Base-by-base conservation (phyloP, 805 yeast genomes). In the Wickerhamomyces sydowiorum region DNA sequence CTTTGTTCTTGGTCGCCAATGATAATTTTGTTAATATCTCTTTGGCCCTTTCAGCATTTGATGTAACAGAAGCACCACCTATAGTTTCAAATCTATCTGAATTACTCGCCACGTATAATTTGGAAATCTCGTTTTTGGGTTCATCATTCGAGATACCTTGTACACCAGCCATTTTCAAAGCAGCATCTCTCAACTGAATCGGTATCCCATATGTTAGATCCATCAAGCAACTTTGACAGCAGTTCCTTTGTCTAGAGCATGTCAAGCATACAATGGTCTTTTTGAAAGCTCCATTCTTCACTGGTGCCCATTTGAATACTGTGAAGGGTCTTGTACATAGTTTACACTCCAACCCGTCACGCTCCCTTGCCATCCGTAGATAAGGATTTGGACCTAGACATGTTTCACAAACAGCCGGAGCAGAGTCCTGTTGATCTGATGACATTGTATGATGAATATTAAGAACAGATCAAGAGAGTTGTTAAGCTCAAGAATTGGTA, bases 141-240 rank as follows among this genome's bases (percentile, higher is more conserved):
- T 76, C 69, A 22, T 59, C 53, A 1, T 65, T 64, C 25, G 56
- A 58, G 2, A 60, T 44, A 38, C 61, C 48, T 21, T 64, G 69
- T 14, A 71, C 65, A 14, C 81, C 82, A 2, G 90, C 82, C 72
- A 87, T 70, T 51, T 80, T 78, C 52, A 89, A 60, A 4, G 96
- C 86, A 1, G 87, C 80, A 54, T 90, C 96, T 49, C 96, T 69
- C 7, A 88, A 64, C 10, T 80, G 77, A 15, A 88, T 59, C 0
- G 96, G 87, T n/a, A 93, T 76, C 4, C 89, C 86, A 65, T 80
- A 86, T 23, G 82, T 76, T 33, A 90, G 65, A 64, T 91, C 98
- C 27, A 84, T 60, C 77, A 88, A 75, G 60, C 99, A 91, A 20
- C 80, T 66, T 60, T 93, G 98, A 57, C 99, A 91, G 52, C 95